Evolutionary conservation across 2,329 filamentous ascomycete genomes (phyloP).

Genomic region (Paramyrothecium roridum): DNA sequence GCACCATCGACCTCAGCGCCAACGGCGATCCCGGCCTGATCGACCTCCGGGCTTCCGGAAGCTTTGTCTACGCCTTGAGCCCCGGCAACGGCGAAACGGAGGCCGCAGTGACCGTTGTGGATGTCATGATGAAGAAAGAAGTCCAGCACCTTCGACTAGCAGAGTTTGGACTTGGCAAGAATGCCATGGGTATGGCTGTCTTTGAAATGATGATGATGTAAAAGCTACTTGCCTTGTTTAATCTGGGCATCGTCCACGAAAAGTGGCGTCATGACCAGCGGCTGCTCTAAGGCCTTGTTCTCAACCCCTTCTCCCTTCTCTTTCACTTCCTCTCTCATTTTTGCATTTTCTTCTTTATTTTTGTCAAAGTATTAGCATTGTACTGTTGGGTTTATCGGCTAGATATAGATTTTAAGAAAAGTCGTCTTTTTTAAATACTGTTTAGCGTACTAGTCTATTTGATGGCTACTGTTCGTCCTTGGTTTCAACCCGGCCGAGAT

Average conservation of each 20-base stretch:
- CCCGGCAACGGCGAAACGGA: conserved; percentile 45
- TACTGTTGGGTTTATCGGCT: no score
- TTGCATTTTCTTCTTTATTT: no score
- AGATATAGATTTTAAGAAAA: no score
- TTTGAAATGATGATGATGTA: not conserved
- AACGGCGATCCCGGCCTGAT: conserved; percentile 51
- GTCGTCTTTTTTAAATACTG: no score
- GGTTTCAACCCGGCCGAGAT: conserved; percentile 14
- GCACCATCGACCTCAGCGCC: conserved; percentile 35
- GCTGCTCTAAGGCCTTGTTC: no score
- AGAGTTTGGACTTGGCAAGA: conserved; percentile 10
- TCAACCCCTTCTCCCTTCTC: no score
- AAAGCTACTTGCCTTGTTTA: no score
- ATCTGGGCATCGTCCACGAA: no score
- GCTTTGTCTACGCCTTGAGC: conserved; percentile 55
- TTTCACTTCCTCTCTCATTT: no score
- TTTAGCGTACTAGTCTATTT: no score
- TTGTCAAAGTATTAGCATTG: no score
- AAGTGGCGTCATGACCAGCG: no score
- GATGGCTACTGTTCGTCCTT: not conserved
- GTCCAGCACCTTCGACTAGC: conserved; percentile 29
- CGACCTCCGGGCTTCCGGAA: conserved; percentile 49
- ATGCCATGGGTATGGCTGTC: not conserved
- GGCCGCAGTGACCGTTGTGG: conserved; percentile 33
- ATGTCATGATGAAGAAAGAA: conserved; percentile 21